A percentile compares a stretch with the other conserved stretches of the same genome.
Conservation (phyloP, 805 yeast species). For the Saturnispora serradocipensis region DNA sequence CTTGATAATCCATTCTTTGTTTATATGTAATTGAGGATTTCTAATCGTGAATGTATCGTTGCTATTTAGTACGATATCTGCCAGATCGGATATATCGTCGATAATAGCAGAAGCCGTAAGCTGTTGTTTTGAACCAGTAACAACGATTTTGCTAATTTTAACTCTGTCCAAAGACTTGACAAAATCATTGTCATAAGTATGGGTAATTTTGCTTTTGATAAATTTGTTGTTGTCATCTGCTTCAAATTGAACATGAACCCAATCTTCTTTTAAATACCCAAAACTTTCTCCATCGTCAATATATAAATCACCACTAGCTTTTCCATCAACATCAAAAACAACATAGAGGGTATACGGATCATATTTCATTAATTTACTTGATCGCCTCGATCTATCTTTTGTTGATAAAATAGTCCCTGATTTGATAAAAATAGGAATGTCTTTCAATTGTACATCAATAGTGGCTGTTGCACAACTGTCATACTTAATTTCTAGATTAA, state of each 20-base stretch:
- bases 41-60: slow-evolving; percentile 32
- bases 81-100: slow-evolving; percentile 5
- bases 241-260: slow-evolving; percentile 33
- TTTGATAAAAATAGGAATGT: slow-evolving; percentile 61
- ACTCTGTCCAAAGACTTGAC: slow-evolving; percentile 26
- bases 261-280: slow-evolving; percentile 44
- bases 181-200: slow-evolving; percentile 17
- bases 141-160: slow-evolving; percentile 45
- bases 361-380: slow-evolving; percentile 58
- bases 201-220: slow-evolving; percentile 22
- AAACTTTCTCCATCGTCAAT: slow-evolving; percentile 81
- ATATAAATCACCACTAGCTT: slow-evolving; percentile 47
- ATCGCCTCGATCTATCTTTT: slow-evolving; percentile 70
- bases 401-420: slow-evolving; percentile 72
- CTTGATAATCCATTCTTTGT: slow-evolving; percentile 35
- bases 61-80: background rate
- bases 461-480: slow-evolving; percentile 31
- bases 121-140: slow-evolving; percentile 31
- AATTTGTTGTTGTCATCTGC: slow-evolving; percentile 27
- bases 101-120: background rate
- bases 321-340: slow-evolving; percentile 40
- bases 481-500: slow-evolving; percentile 24
- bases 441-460: slow-evolving; percentile 40
- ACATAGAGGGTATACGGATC: slow-evolving; percentile 78
- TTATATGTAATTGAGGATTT: slow-evolving; percentile 42